Evolutionary conservation across 768 basidiomycete species (phyloP), one percentile per base, ranked within the genome.

Genomic region (Steccherinum ochraceum): DNA sequence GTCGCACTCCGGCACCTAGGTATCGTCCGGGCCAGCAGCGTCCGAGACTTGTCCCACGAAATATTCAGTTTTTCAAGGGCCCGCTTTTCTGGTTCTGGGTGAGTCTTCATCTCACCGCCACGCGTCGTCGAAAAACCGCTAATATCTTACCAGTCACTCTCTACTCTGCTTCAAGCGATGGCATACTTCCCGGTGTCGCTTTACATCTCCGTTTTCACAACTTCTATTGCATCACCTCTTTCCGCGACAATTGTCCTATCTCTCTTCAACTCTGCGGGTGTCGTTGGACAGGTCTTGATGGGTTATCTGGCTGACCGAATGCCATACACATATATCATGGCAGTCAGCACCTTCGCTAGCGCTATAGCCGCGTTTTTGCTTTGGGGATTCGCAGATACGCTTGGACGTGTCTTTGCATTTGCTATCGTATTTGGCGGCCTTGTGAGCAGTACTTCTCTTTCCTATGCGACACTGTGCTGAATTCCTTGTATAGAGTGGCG

Each of bases 121-220:
- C 5, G 1, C 3, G 10, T 2, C 20, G 35, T 46, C 21, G 11
- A 25, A 7, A 26, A 23, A 25, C 16, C 18, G 20, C n/a, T 12
- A 3, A 42, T 26, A 21, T 39, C 35, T 39, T 39, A 39, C 35
- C 35, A 62, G 61, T 49, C 48, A 12, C 18, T 54, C 3, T 56
- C 58, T 4, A 46, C 45, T 24, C 40, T 58, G 20, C 43, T 63
- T 2, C 60, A 63, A 49, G 58, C 60, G 10, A 48, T 63, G 18
- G 55, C 57, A n/a, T 61, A 56, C 50, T 60, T 60, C 54, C 60
- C 58, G 19, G 62, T 58, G 2, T 63, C 60, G 12, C 52, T 61
- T 3, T 61, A 63, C 41, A 59, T 60, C 12, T 53, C 62, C 2
- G 52, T 53, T 3, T 63, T 58, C 52, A 48, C 55, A 4, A 57